Evolutionary conservation across 78 protist genomes (phyloP).

Genomic region (Planoprotostelium fungivorum): DNA sequence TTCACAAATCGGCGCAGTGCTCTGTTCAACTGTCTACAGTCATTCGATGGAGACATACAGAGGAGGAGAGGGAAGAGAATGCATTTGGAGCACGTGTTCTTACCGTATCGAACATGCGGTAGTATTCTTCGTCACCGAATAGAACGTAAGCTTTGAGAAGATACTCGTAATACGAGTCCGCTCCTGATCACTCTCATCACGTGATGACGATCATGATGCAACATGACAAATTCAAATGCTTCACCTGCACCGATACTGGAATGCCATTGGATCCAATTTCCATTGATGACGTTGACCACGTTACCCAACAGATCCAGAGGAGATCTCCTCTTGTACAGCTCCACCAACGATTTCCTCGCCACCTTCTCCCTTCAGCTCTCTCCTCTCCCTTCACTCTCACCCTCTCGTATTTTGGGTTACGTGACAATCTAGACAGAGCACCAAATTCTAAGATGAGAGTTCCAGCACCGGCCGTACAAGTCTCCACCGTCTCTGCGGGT

Average conservation of each 20-base stretch:
- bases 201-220: neutral
- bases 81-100: neutral
- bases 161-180: constrained; percentile 89
- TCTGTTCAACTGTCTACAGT: neutral
- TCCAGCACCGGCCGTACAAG: constrained; percentile 87
- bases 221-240: too few species aligned
- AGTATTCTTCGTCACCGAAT: constrained; percentile 50
- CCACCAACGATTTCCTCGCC: constrained; percentile 28
- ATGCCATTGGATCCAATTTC: constrained; percentile 73
- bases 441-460: constrained; percentile 81
- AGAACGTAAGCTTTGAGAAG: constrained; percentile 63
- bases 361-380: constrained; percentile 43
- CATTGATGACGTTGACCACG: constrained; percentile 62
- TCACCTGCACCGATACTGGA: constrained; percentile 80
- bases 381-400: too few species aligned
- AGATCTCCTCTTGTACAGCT: constrained; percentile 51
- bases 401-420: constrained; percentile 34
- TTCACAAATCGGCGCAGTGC: constrained; percentile 8
- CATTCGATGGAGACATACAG: neutral
- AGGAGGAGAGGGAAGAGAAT: neutral
- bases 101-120: constrained; percentile 18
- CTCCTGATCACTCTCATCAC: neutral
- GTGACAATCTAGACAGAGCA: constrained; percentile 39
- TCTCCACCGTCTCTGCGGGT: constrained; percentile 61
- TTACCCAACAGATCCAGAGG: constrained; percentile 75